Evolutionary conservation across 345 rosid genomes (phyloP), one percentile per base, ranked within the genome.

Genomic region (Carallia brachiata): DNA sequence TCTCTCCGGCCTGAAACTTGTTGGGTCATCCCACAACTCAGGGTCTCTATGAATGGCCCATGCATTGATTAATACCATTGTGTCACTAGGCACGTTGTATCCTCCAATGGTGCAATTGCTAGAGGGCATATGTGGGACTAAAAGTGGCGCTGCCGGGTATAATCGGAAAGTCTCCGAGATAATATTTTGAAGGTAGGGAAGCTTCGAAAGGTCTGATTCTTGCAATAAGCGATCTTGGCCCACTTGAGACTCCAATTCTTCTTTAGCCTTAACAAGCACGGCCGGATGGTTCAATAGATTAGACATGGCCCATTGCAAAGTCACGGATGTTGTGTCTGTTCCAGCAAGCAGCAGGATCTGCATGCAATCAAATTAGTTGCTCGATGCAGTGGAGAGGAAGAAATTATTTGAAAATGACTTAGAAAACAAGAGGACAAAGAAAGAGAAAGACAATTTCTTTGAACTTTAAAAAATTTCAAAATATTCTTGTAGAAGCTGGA

Each of bases 41-140:
- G 78, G 73, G 30, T 75, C 73, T 23, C 69, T 69, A 0, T 74
- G 73, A 10, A 68, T 68, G 32, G 77, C 71, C 71, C 71, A 73
- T 34, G 71, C 67, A 62, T 74, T 67, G 15, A 74, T 63, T n/a
- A 68, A 31, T 52, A 75, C 1, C 18, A 69, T 57, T 2, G 73
- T 40, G 40, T 37, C 64, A 18, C 36, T 30, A 4, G 73, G 78
- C 10, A 75, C 10, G 4, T 34, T 6, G 31, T 75, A 75, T 17
- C 65, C 70, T 57, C 69, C 73, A 2, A 75, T 10, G 0, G 52
- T 54, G 58, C 79, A 75, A 23, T 71, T 59, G 8, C 65, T 53
- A 19, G 74, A 56, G 59, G 79, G 31, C 37, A 23, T 6, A 7
- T 75, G 79, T 1, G 75, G 79, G 15, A 69, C 30, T 1, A 75